Base-by-base conservation (phyloP, 164 flowering plant species). In the Annona cherimola region DNA sequence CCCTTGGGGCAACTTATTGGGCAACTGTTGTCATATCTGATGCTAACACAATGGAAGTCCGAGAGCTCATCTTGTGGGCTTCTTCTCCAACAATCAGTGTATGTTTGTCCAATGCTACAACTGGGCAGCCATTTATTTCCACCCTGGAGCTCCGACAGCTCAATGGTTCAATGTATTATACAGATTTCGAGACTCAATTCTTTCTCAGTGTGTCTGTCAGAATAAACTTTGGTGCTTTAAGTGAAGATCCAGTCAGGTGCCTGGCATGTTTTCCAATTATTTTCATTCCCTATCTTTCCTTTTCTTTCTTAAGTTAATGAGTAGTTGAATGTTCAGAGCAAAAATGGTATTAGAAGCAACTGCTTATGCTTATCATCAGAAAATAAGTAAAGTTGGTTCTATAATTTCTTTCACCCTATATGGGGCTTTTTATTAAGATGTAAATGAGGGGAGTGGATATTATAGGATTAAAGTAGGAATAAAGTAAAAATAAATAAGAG, bases 141-240 rank as follows among this genome's bases (percentile, higher is more conserved):
- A 92, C 99, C 20, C 93, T 96, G 68, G 99, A 93, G 89, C 96
- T 96, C 72, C 88, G 99, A 2, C 97, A 86, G 71, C 92, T 96
- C 82, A 96, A 92, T 81, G 98, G 93, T 73, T 93, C 99, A 35
- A 66, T 88, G 20, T 96, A 96, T 71, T 76, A 76, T 63, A 91
- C 97, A 41, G 81, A 82, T 1, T 85, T 68, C 81, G 99, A 96
- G 79, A 83, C 84, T 60, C 83, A 84, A 69, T 93, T 76, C 74
- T 92, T 74, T 77, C 91, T 96, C 42, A 84, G 96, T 67, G 89
- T 91, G 67, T 87, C 99, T 70, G 99, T 98, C 54, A 85, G 99
- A 79, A 91, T 96, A 62, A 96, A 96, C 79, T 96, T 96, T 81
- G 99, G 99, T 71, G 90, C 98, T 4, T 90, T 85, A 40, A 83